Conservation (phyloP, 495 filamentous ascomycete genomes). For the Geoglossum glabrum region DNA sequence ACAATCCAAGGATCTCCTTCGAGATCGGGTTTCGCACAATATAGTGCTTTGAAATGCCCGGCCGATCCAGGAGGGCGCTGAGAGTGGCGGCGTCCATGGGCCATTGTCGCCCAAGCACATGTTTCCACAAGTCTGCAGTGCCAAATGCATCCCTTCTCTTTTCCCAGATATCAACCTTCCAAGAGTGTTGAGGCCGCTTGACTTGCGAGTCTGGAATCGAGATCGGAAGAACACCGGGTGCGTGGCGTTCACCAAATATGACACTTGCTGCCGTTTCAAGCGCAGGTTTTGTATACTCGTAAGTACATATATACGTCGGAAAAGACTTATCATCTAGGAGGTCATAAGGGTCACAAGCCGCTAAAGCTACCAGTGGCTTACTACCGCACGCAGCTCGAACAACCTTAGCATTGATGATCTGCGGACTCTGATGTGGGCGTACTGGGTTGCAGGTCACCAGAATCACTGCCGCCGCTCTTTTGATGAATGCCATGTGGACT, state of each 20-base stretch:
- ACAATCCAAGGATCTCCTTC: constrained; percentile 33
- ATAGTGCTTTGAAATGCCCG: constrained; percentile 42
- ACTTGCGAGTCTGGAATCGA: constrained; percentile 13
- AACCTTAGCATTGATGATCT: constrained; percentile 14
- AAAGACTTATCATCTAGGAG: constrained; percentile 14
- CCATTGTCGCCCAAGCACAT: constrained; percentile 21
- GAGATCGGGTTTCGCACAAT: constrained; percentile 33
- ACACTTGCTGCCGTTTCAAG: constrained; percentile 32
- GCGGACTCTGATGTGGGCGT: constrained; percentile 18
- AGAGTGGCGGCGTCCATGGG: constrained; percentile 32
- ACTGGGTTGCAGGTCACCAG: constrained; percentile 25
- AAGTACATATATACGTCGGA: constrained; percentile 19
- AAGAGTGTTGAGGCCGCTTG: constrained; percentile 15
- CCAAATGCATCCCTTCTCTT: constrained; percentile 18
- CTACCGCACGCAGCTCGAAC: constrained; percentile 14
- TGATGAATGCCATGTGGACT: constrained; percentile 38
- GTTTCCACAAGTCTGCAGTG: constrained; percentile 19
- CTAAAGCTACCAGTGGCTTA: constrained; percentile 16
- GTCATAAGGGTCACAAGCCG: constrained; percentile 18
- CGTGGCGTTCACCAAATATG: constrained; percentile 28
- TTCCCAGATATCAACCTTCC: constrained; percentile 20
- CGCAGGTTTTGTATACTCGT: constrained; percentile 27
- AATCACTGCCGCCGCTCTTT: constrained; percentile 30
- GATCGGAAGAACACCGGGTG: constrained; percentile 15
- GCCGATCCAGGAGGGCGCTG: constrained; percentile 32